Evolutionary conservation across 2,329 filamentous ascomycete genomes (phyloP).

Genomic region (Blastomyces silverae): DNA sequence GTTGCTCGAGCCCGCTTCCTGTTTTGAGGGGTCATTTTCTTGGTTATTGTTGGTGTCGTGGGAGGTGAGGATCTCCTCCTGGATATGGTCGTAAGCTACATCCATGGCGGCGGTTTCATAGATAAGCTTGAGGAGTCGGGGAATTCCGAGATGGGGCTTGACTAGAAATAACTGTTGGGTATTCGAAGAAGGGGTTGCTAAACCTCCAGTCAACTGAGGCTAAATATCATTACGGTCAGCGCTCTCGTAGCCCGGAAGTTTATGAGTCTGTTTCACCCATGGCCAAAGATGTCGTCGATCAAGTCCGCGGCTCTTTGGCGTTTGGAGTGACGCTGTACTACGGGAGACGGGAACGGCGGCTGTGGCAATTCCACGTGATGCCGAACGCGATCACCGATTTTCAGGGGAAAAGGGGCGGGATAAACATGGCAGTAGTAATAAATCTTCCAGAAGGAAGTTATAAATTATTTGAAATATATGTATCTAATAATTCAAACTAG

Average conservation of each 20-base stretch:
- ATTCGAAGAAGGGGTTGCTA: background rate
- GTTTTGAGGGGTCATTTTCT: conserved; percentile 34
- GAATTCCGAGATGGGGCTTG: background rate
- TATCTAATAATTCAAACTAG: background rate
- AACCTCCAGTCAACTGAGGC: conserved; percentile 1
- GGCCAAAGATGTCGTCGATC: background rate
- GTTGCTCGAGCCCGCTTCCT: conserved; percentile 43
- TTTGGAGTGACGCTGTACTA: background rate
- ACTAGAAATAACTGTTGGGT: background rate
- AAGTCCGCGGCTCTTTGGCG: background rate
- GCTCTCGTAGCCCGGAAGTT: background rate
- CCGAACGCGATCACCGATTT: background rate
- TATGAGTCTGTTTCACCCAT: background rate
- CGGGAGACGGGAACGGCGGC: background rate
- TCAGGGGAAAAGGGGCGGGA: too few species aligned
- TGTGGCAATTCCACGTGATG: background rate
- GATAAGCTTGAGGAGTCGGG: background rate
- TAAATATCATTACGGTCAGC: conserved; percentile 3
- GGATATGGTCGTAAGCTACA: conserved; percentile 93
- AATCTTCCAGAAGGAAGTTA: background rate
- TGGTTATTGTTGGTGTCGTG: conserved; percentile 45
- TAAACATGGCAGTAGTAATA: background rate
- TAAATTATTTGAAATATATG: background rate
- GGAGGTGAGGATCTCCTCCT: conserved; percentile 64
- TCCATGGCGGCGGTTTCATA: conserved; percentile 59